These are phyloP conservation scores for Spergularia azorica DNA, from an alignment of 179 eudicot genomes.

Conservation along the genomic window DNA sequence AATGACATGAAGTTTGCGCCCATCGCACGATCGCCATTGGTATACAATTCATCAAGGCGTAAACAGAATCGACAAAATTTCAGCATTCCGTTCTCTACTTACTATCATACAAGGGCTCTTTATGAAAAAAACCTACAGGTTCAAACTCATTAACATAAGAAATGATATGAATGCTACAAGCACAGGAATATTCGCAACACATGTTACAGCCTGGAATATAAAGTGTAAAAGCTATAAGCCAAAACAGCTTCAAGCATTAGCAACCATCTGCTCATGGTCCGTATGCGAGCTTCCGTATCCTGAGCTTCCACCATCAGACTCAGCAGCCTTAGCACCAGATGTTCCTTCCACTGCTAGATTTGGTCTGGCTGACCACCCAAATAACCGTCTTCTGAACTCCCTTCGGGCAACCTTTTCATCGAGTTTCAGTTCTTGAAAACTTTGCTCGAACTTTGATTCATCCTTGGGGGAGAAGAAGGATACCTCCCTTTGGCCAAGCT, in stretches of 20 bases:
- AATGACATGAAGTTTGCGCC: background rate
- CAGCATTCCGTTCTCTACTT: background rate
- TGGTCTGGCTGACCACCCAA: conserved; percentile 41
- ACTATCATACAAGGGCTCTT: conserved; percentile 9
- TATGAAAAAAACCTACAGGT: conserved; percentile 11
- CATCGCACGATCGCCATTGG: background rate
- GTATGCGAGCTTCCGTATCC: conserved; percentile 38
- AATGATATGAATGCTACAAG: conserved; percentile 12
- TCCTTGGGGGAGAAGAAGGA: conserved; percentile 82
- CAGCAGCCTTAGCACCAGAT: conserved; percentile 27
- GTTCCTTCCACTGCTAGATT: conserved; percentile 31
- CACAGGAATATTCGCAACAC: conserved; percentile 9
- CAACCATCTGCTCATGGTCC: conserved; percentile 51
- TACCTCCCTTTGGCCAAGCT: conserved; percentile 76
- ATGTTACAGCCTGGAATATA: conserved; percentile 2
- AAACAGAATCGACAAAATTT: conserved; percentile 1
- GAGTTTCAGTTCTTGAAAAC: conserved; percentile 57
- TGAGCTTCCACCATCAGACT: conserved; percentile 23
- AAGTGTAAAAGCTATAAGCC: background rate
- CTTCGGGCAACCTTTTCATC: conserved; percentile 56
- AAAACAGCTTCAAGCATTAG: conserved; percentile 42
- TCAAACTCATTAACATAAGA: background rate
- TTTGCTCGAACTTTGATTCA: conserved; percentile 70
- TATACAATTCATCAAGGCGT: too few species aligned
- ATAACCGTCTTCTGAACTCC: conserved; percentile 60